These are phyloP conservation scores for Zea luxurians DNA, from an alignment of 176 grass and related monocot genomes.

Conservation along the genomic window DNA sequence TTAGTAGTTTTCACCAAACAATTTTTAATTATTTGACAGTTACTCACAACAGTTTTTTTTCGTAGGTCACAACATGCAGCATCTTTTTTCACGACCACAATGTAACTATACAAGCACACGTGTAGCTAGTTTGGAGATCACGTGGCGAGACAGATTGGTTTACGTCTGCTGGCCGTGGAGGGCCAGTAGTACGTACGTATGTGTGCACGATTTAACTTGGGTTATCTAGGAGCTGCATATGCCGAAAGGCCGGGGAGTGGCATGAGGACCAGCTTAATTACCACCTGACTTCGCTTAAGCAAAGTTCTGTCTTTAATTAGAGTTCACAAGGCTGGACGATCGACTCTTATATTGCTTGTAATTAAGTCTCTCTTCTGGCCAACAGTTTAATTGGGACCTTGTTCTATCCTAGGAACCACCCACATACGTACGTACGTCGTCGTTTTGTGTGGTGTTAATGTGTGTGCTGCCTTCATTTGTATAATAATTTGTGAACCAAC, in stretches of 20 bases:
- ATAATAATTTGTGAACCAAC: neutral
- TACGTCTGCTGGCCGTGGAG: neutral
- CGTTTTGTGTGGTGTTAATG: neutral
- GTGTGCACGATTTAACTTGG: conserved; percentile 21
- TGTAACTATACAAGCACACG: no score
- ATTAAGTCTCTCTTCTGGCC: neutral
- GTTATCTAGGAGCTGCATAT: neutral
- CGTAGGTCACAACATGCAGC: no score
- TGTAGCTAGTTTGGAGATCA: neutral
- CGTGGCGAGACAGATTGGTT: no score
- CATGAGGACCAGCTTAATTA: neutral
- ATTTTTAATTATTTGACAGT: no score
- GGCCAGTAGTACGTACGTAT: neutral
- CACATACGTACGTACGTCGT: neutral
- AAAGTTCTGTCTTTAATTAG: conserved; percentile 1
- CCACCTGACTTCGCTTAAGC: neutral
- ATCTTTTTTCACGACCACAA: no score
- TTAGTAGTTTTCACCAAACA: no score
- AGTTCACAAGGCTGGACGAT: neutral
- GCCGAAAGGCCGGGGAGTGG: conserved; percentile 36
- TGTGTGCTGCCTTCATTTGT: neutral
- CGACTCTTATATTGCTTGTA: neutral
- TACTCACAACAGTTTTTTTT: no score
- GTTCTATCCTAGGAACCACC: neutral
- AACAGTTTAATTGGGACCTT: conserved; percentile 21